Evolutionary conservation across 2,329 filamentous ascomycete genomes (phyloP).

Genomic region (Fusarium sp.): DNA sequence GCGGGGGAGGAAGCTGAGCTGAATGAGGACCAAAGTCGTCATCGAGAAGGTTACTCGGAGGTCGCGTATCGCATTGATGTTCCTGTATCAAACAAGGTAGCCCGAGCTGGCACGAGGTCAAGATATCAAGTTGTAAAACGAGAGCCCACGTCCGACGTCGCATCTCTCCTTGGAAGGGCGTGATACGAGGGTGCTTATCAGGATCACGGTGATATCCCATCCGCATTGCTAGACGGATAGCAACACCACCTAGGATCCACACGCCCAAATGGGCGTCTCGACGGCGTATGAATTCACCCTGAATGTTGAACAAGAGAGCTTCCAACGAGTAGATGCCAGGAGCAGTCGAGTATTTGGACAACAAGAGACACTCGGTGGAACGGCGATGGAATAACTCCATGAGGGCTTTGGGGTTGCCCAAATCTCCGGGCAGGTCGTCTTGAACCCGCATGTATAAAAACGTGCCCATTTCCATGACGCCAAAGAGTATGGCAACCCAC

Average conservation of each 20-base stretch:
- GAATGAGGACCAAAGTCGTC: slow-evolving; percentile 28
- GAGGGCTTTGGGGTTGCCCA: slow-evolving; percentile 17
- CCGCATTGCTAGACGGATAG: slow-evolving; percentile 30
- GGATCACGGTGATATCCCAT: slow-evolving; percentile 41
- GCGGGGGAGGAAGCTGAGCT: slow-evolving; percentile 13
- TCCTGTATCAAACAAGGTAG: slow-evolving; percentile 29
- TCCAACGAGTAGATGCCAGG: slow-evolving; percentile 10
- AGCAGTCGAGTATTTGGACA: slow-evolving; percentile 29
- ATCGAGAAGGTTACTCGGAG: slow-evolving; percentile 24
- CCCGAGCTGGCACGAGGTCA: slow-evolving; percentile 29
- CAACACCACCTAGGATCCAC: slow-evolving; percentile 26
- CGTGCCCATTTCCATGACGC: slow-evolving; percentile 20
- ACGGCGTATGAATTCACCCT: slow-evolving; percentile 24
- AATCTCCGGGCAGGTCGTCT: slow-evolving; percentile 15
- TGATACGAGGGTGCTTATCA: slow-evolving; percentile 7
- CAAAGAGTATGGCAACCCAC: slow-evolving; percentile 34
- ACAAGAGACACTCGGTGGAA: slow-evolving; percentile 29
- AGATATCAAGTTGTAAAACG: slow-evolving; percentile 24
- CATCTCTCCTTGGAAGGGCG: slow-evolving; percentile 36
- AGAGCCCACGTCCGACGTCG: slow-evolving; percentile 30
- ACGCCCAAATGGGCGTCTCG: slow-evolving; percentile 29
- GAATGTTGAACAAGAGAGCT: slow-evolving; percentile 29
- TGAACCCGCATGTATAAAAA: slow-evolving; percentile 28
- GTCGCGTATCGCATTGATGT: slow-evolving; percentile 22
- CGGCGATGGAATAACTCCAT: slow-evolving; percentile 26